These are phyloP conservation scores for Stenocarpella maydis DNA, from an alignment of 2,329 filamentous ascomycete genomes.

Conservation along the genomic window DNA sequence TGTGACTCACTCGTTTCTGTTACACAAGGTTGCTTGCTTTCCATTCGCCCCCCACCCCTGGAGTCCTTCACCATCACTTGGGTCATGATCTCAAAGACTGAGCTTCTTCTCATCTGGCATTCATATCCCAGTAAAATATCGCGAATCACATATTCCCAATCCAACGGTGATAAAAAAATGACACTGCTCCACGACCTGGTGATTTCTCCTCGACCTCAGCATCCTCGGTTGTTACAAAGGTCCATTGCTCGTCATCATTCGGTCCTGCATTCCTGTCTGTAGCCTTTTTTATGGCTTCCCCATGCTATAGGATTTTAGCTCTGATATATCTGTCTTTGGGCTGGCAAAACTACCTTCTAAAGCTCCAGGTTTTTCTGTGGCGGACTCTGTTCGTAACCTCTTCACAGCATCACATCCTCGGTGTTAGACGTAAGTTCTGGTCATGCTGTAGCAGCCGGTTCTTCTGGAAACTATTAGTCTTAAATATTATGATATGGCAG, in stretches of 20 bases:
- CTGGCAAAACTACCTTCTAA: neutral
- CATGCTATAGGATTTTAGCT: neutral
- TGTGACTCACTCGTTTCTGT: no score
- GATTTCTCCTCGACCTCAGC: neutral
- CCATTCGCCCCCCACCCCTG: no score
- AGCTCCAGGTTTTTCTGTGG: neutral
- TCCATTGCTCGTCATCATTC: neutral
- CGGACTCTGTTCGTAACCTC: neutral
- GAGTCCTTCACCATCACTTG: no score
- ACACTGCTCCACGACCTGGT: neutral
- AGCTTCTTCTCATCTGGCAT: no score
- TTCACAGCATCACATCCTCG: neutral
- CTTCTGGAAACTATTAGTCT: neutral
- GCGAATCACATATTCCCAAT: neutral
- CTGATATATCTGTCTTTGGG: neutral
- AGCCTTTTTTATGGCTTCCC: neutral
- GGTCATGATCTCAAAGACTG: no score
- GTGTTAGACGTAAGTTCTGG: neutral
- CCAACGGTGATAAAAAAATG: neutral
- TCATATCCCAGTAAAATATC: no score
- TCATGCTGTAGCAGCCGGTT: rapidly evolving
- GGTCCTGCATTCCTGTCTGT: neutral
- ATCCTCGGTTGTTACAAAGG: neutral
- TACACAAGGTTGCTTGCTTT: no score
- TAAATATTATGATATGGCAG: no score